A percentile compares a stretch with the other conserved stretches of the same genome.
phyloP scores from a whole-genome alignment of 441 rosid genomes.

The Arabidopsis lyrata region DNA sequence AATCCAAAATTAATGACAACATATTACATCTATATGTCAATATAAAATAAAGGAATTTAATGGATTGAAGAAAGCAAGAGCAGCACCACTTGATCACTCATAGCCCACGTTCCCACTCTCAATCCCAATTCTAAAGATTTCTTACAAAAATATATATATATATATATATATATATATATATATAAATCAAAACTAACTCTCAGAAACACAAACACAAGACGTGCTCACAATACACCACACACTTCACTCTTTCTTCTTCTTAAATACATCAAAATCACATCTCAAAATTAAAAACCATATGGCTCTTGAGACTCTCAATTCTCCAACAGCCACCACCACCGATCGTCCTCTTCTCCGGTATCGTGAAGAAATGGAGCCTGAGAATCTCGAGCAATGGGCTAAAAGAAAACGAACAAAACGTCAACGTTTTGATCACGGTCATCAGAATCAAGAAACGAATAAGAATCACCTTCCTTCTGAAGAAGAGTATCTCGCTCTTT shows the following conservation, averaged over 20 bases:
- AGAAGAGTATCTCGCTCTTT: slow-evolving; percentile 94
- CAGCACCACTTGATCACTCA: slow-evolving; percentile 51
- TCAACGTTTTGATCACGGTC: slow-evolving; percentile 39
- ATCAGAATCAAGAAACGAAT: slow-evolving; percentile 27
- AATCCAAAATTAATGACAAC: slow-evolving; percentile 36
- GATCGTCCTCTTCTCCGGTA: slow-evolving; percentile 20
- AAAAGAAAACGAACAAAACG: slow-evolving; percentile 49
- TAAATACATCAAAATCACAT: slow-evolving; percentile 21
- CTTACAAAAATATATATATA: slow-evolving; percentile 11
- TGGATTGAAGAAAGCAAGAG: slow-evolving; percentile 43
- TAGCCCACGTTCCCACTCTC: slow-evolving; percentile 51
- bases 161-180: slow-evolving; percentile 10
- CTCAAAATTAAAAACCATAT: slow-evolving; percentile 13
- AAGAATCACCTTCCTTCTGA: slow-evolving; percentile 54
- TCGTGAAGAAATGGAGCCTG: slow-evolving; percentile 42
- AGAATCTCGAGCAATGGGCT: slow-evolving; percentile 47
- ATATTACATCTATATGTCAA: background rate
- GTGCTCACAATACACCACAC: slow-evolving; percentile 50
- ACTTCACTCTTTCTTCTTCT: slow-evolving; percentile 41
- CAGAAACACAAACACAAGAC: slow-evolving; percentile 37
- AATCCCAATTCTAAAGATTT: slow-evolving; percentile 39
- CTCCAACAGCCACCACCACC: slow-evolving; percentile 41
- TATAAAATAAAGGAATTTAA: slow-evolving; percentile 39
- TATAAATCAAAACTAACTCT: slow-evolving; percentile 34
- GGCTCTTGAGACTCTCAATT: slow-evolving; percentile 47